phyloP scores from a whole-genome alignment of 140 eudicot genomes.

The Ambrosia hybrid region DNA sequence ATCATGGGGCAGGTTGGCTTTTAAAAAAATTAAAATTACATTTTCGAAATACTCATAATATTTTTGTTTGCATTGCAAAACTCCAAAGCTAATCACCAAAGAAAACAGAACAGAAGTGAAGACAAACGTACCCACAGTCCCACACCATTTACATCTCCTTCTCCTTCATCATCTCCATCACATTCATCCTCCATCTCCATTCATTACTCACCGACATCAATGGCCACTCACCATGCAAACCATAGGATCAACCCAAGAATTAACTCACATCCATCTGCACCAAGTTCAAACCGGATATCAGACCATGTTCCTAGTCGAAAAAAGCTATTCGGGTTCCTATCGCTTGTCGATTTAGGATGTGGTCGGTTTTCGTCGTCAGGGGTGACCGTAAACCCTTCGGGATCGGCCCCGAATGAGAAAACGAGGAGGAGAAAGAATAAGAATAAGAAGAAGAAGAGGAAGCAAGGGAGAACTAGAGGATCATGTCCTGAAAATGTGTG shows the following conservation, averaged over 20 bases:
- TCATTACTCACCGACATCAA: neutral
- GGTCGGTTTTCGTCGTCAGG: slow-evolving; percentile 28
- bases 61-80: slow-evolving; percentile 29
- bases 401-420: slow-evolving; percentile 11
- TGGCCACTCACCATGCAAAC: slow-evolving; percentile 25
- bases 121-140: slow-evolving; percentile 29
- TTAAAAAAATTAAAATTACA: neutral
- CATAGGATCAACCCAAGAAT: slow-evolving; percentile 18
- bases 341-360: slow-evolving; percentile 32
- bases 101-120: slow-evolving; percentile 39
- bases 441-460: slow-evolving; percentile 32
- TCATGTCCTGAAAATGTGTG: slow-evolving; percentile 39
- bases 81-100: slow-evolving; percentile 33
- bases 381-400: slow-evolving; percentile 20
- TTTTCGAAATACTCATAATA: neutral
- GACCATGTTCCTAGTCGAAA: slow-evolving; percentile 23
- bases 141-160: no score
- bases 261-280: slow-evolving; percentile 21
- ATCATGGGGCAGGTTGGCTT: slow-evolving; percentile 37
- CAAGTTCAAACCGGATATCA: neutral
- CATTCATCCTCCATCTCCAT: no score
- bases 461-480: slow-evolving; percentile 28
- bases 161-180: no score
- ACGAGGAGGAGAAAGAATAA: slow-evolving; percentile 12
- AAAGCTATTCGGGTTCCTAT: slow-evolving; percentile 31